These are phyloP conservation scores for Aspergillus persii DNA, from an alignment of 2,329 filamentous ascomycete species.

Conservation along the genomic window DNA sequence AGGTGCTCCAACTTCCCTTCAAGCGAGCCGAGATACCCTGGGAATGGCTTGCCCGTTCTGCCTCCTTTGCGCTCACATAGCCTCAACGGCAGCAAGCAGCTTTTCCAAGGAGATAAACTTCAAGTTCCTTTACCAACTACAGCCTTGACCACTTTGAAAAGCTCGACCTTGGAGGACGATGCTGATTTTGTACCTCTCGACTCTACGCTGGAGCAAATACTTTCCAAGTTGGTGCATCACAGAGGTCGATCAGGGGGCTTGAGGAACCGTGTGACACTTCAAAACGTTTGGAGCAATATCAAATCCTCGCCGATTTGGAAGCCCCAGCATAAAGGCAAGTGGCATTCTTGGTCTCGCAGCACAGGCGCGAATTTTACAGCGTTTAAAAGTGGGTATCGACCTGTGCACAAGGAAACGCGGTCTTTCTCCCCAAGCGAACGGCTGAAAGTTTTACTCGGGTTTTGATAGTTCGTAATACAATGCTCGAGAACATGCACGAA, in stretches of 20 bases:
- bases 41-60: slow-evolving; percentile 26
- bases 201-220: slow-evolving; percentile 19
- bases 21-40: slow-evolving; percentile 14
- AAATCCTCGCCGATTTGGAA: slow-evolving; percentile 2
- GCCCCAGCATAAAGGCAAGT: background rate
- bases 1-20: slow-evolving; percentile 1
- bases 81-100: slow-evolving; percentile 23
- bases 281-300: slow-evolving; percentile 10
- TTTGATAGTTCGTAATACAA: background rate
- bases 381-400: background rate
- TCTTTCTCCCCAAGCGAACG: slow-evolving; percentile 4
- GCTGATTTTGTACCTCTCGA: slow-evolving; percentile 22
- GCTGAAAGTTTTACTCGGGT: background rate
- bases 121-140: slow-evolving; percentile 18
- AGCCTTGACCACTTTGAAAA: slow-evolving; percentile 18
- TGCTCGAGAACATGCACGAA: too few species aligned
- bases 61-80: slow-evolving; percentile 28
- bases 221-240: slow-evolving; percentile 13
- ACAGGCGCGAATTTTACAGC: background rate
- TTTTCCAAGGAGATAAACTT: slow-evolving; percentile 10
- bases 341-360: background rate
- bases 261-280: slow-evolving; percentile 7
- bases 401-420: background rate
- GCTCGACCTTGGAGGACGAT: slow-evolving; percentile 11
- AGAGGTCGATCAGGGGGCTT: slow-evolving; percentile 10